Base-by-base conservation (phyloP, 1,139 yeast genomes). In the Lodderomyces margitis region DNA sequence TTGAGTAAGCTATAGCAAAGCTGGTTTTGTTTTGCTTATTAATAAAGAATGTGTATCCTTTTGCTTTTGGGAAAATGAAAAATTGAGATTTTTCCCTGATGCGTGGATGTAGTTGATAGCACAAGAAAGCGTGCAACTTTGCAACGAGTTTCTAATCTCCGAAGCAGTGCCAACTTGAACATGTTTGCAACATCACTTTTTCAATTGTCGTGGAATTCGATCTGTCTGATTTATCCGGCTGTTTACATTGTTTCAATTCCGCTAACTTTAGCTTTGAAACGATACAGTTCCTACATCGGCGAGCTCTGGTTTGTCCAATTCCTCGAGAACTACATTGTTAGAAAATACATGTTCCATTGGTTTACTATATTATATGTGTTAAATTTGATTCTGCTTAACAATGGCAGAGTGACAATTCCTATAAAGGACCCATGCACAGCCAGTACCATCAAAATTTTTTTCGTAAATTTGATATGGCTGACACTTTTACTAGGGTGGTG, bases 401-500 rank as follows among this genome's bases (percentile, higher is more conserved):
- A 21, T 21, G 21, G 21, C 16, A 11, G 12, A 4, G 19, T 19
- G 6, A 12, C 34, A 25, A 8, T 30, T 3, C 25, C 36, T 4
- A 11, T 33, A 4, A 19, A 33, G 6, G 36, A 37, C 8, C 40
- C 20, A 8, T 19, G 14, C 14, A 19, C 25, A 6, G n/a, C 36
- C 8, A 36, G 36, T 9, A 37, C 25, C 20, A 17, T 37, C 8
- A 47, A 41, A 21, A 30, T 47, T n/a, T 49, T 42, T 35, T 10
- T 40, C 2, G 16, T 37, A 4, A 47, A 47, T 23, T 39, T 48
- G 5, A 20, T 45, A 6, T 41, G 45, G 44, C 34, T 47, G 16
- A 33, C 41, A 6, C 19, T 44, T 11, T 41, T 49, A 11, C 31
- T 49, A 12, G 56, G 61, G 16, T 74, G 81, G 81, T 69, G 62